Evolutionary conservation across 495 filamentous ascomycete genomes (phyloP).

Genomic region (Parathielavia appendiculata): DNA sequence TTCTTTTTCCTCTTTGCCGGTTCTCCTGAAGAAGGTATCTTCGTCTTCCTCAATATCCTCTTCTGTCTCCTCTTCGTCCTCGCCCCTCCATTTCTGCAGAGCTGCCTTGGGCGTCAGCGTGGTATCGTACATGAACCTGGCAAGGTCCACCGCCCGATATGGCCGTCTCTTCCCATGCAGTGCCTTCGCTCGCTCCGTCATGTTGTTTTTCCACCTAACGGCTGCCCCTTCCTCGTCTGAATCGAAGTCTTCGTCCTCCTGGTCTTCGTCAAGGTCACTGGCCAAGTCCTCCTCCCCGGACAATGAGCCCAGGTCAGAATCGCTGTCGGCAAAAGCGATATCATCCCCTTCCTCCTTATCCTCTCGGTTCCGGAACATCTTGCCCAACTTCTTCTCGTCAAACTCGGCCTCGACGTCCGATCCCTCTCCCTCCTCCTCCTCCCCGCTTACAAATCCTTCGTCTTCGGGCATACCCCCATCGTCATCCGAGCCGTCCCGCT

Average conservation of each 20-base stretch:
- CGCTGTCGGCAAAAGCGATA: slow-evolving; percentile 88
- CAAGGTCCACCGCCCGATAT: slow-evolving; percentile 74
- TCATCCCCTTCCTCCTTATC: slow-evolving; percentile 51
- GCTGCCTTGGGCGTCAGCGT: slow-evolving; percentile 69
- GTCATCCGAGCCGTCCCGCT: slow-evolving; percentile 49
- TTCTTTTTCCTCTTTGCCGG: slow-evolving; percentile 57
- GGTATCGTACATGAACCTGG: slow-evolving; percentile 82
- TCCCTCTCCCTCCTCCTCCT: slow-evolving; percentile 51
- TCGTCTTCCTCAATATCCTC: slow-evolving; percentile 57
- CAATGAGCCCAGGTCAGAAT: slow-evolving; percentile 89
- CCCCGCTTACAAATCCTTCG: slow-evolving; percentile 59
- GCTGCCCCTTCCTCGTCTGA: slow-evolving; percentile 61
- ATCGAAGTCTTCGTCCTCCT: slow-evolving; percentile 47
- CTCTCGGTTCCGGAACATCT: slow-evolving; percentile 44
- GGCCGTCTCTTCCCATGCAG: slow-evolving; percentile 62
- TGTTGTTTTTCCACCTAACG: slow-evolving; percentile 78
- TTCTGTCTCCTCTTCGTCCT: slow-evolving; percentile 53
- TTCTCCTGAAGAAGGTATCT: slow-evolving; percentile 78
- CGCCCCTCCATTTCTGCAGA: slow-evolving; percentile 71
- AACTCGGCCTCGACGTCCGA: slow-evolving; percentile 54
- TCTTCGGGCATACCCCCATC: slow-evolving; percentile 51
- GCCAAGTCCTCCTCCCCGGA: slow-evolving; percentile 61
- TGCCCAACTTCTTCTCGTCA: slow-evolving; percentile 51
- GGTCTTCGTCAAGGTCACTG: slow-evolving; percentile 50
- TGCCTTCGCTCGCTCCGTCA: slow-evolving; percentile 66